Percentiles rank a stretch among this genome's conserved stretches.
Evolutionary conservation across 306 rosid genomes (phyloP).

Genomic region (Cicer bijugum): DNA sequence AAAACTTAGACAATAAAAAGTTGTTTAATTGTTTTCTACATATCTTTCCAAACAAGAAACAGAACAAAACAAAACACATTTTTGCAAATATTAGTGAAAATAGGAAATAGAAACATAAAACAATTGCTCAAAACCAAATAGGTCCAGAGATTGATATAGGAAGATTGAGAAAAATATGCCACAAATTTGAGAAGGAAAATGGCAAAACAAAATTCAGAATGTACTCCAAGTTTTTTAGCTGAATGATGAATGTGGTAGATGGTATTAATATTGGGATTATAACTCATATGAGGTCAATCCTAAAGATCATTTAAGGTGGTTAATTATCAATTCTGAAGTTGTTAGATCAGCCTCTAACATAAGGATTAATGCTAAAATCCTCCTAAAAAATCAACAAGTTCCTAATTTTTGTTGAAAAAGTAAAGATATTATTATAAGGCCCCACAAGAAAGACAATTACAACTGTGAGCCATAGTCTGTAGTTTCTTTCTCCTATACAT

Average conservation of each 20-base stretch:
- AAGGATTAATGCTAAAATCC: constrained; percentile 17
- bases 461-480: no score
- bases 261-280: constrained; percentile 12
- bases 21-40: not conserved
- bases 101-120: not conserved
- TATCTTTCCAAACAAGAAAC: not conserved
- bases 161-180: constrained; percentile 16
- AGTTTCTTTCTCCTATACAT: no score
- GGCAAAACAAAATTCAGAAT: not conserved
- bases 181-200: constrained; percentile 8
- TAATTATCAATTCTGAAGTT: not conserved
- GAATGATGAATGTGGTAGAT: not conserved
- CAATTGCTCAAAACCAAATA: not conserved
- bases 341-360: not conserved
- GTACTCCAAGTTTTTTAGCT: not conserved
- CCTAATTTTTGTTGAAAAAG: no score
- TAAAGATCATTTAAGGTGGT: not conserved
- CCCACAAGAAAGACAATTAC: no score
- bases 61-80: not conserved
- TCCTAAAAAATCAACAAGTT: not conserved
- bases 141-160: not conserved
- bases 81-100: not conserved
- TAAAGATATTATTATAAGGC: no score
- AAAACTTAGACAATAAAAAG: not conserved
- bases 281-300: not conserved